Percentiles rank a stretch among this genome's conserved stretches.
Conservation (phyloP, 208 protist genomes). For the Wallacemonas collosoma region DNA sequence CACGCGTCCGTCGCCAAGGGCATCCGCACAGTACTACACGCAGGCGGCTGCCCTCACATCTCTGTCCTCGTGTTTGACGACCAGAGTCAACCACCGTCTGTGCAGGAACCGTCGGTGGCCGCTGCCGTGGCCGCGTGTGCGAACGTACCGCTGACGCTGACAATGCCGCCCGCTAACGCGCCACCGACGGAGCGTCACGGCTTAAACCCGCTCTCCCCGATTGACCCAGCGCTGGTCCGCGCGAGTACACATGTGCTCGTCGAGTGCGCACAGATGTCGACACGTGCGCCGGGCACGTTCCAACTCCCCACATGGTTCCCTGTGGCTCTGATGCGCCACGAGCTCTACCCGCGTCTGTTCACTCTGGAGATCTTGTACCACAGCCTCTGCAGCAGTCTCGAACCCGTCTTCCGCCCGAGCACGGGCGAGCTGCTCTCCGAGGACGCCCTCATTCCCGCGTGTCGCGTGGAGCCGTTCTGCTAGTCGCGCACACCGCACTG, state of each 20-base stretch:
- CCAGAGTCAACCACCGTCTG: background rate
- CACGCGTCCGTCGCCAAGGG: constrained; percentile 38
- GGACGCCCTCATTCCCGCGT: constrained; percentile 36
- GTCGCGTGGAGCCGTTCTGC: constrained; percentile 41
- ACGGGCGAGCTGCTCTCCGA: constrained; percentile 37
- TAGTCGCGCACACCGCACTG: background rate
- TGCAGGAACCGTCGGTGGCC: constrained; percentile 6
- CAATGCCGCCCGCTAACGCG: background rate
- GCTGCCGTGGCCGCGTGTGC: constrained; percentile 12
- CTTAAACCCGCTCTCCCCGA: constrained; percentile 22
- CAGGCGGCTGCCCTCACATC: constrained; percentile 52
- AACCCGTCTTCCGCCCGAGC: constrained; percentile 38
- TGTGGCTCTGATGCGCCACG: constrained; percentile 19
- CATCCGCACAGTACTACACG: constrained; percentile 46
- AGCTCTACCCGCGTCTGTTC: constrained; percentile 43
- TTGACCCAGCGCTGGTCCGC: constrained; percentile 15
- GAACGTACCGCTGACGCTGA: background rate
- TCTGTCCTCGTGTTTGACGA: constrained; percentile 12
- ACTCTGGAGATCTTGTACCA: constrained; percentile 76
- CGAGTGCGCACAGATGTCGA: constrained; percentile 51
- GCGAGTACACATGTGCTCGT: constrained; percentile 60
- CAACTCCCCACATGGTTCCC: constrained; percentile 59
- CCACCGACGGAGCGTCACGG: background rate
- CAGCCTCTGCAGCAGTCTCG: constrained; percentile 49
- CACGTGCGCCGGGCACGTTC: constrained; percentile 31